These are phyloP conservation scores for Pharnaceum exiguum DNA, from an alignment of 148 eudicot species.

Conservation along the genomic window DNA sequence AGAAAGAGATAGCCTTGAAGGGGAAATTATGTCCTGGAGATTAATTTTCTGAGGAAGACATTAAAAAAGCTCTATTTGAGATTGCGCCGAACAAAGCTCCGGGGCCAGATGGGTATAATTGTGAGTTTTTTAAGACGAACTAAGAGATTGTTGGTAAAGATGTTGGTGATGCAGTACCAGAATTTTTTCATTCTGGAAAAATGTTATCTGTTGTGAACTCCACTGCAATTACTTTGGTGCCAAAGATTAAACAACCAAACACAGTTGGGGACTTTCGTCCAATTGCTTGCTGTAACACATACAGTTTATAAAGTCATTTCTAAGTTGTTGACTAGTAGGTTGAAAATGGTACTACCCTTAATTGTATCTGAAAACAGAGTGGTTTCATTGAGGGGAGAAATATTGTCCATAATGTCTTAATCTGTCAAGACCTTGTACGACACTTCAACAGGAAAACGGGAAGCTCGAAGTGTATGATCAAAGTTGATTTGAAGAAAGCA, in stretches of 20 bases:
- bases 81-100: not conserved
- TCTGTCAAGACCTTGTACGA: too few species aligned
- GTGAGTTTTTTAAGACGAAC: not conserved
- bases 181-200: not conserved
- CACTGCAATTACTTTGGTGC: not conserved
- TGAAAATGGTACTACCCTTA: too few species aligned
- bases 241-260: not conserved
- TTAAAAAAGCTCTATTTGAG: not conserved
- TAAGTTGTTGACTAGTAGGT: too few species aligned
- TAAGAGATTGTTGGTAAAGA: not conserved
- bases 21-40: not conserved
- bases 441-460: too few species aligned
- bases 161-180: not conserved
- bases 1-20: not conserved
- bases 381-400: too few species aligned
- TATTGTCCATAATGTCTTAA: too few species aligned
- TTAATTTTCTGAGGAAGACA: not conserved
- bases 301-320: too few species aligned
- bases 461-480: too few species aligned
- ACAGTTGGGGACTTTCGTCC: not conserved
- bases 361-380: too few species aligned
- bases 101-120: not conserved
- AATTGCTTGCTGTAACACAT: too few species aligned
- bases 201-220: not conserved
- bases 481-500: too few species aligned